Base-by-base conservation (phyloP, 208 protist species). In the Trypanosoma theileri region DNA sequence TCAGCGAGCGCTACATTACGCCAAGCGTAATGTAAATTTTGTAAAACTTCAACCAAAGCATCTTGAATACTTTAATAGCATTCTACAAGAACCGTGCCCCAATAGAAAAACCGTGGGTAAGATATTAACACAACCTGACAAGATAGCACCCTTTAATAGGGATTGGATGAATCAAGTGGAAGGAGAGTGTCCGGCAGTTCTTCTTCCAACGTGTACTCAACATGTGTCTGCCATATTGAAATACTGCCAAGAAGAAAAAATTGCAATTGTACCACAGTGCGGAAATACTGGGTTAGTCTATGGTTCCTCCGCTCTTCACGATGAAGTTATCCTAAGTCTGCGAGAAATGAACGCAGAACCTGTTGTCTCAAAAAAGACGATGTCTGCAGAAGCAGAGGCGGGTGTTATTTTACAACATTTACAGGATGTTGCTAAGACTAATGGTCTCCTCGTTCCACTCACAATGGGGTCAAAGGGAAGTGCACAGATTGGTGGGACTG, bases 281-380 rank as follows among this genome's bases (percentile, higher is more conserved):
- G 98, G 98, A 24, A 99, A 99, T 79, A 99, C 98, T 0, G 97
- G 98, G 6, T 85, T 99, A 4, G 98, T 99, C 0, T 98, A 98
- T 68, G 97, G 96, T 4, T 79, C 76, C 19, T 83, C 89, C 46
- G 89, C 93, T 12, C 72, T 97, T 26, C 59, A 79, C 42, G 95
- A 98, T 74, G 97, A 99, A 70, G 66, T 99, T 21, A 88, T 99
- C 11, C 62, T 99, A 8, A 96, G 89, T 57, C 76, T 91, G 21
- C 56, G 64, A 31, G 69, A 77, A 44, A 98, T 99, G 95, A 98
- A 98, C 79, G 85, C 91, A n/a, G 79, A 86, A 46, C 73, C 89
- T 48, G 22, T 80, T 17, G 82, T 98, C 51, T 81, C 87, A 35
- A 60, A 42, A 51, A 63, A 78, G 55, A 86, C 82, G 1, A 91